Conservation (phyloP, 257 asterid species). For the Solanum sparsipilum region DNA sequence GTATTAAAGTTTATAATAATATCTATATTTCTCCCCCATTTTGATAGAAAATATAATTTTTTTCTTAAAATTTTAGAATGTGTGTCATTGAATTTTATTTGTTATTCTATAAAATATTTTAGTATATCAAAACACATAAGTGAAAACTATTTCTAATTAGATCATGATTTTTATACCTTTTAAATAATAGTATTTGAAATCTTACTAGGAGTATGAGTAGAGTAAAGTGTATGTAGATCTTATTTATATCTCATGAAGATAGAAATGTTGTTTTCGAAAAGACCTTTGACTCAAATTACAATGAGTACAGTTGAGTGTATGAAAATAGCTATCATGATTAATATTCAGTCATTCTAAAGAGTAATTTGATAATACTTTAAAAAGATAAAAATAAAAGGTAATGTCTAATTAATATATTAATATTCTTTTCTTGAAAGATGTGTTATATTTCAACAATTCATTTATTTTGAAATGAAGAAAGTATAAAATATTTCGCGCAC, state of each 20-base stretch:
- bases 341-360: no score
- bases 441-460: no score
- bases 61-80: background rate
- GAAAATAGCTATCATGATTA: no score
- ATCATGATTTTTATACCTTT: background rate
- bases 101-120: background rate
- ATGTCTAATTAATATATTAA: no score
- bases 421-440: no score
- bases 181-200: no score
- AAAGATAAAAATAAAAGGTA: no score
- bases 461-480: no score
- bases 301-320: no score
- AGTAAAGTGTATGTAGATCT: background rate
- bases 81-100: background rate
- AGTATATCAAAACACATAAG: background rate
- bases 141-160: background rate
- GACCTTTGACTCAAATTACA: no score
- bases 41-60: background rate
- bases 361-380: no score
- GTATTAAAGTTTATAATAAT: background rate
- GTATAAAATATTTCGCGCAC: no score
- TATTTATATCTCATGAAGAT: background rate
- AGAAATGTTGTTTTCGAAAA: background rate
- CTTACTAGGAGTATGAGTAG: accelerated
- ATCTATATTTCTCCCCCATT: background rate